phyloP scores from a whole-genome alignment of 257 asterid species.

The Schizonepeta tenuifolia region DNA sequence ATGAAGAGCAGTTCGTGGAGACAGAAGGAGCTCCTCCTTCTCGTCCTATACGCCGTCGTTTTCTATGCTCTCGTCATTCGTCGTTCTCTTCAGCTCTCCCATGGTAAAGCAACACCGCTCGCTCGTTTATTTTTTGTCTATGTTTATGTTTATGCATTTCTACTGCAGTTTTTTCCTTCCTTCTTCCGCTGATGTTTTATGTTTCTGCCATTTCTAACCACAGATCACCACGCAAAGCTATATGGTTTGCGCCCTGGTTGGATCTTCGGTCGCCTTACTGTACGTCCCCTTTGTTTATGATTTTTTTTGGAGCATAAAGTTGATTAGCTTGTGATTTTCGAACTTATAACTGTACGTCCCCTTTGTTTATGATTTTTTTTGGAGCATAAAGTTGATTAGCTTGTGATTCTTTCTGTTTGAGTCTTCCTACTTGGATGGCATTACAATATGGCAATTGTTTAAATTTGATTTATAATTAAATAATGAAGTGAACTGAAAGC shows the following conservation, averaged over 20 bases:
- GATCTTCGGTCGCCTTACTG: conserved; percentile 66
- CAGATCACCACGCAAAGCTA: conserved; percentile 76
- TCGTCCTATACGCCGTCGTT: conserved; percentile 49
- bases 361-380: neutral
- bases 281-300: conserved; percentile 32
- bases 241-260: conserved; percentile 79
- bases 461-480: neutral
- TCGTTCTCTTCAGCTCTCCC: conserved; percentile 88
- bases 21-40: conserved; percentile 30
- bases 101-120: conserved; percentile 40
- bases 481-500: neutral
- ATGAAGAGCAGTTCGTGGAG: conserved; percentile 60
- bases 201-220: conserved; percentile 23
- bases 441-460: neutral
- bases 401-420: neutral
- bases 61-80: conserved; percentile 68
- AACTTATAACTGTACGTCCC: too few species aligned
- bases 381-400: neutral
- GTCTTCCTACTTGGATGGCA: conserved; percentile 21
- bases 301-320: neutral
- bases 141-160: neutral
- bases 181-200: conserved; percentile 9
- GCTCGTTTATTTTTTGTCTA: neutral
- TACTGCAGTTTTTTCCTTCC: neutral
- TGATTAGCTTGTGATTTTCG: neutral